Percentiles rank a stretch among this genome's conserved stretches.
phyloP scores from a whole-genome alignment of 2,329 filamentous ascomycete species.

The Aureobasidium sp. region DNA sequence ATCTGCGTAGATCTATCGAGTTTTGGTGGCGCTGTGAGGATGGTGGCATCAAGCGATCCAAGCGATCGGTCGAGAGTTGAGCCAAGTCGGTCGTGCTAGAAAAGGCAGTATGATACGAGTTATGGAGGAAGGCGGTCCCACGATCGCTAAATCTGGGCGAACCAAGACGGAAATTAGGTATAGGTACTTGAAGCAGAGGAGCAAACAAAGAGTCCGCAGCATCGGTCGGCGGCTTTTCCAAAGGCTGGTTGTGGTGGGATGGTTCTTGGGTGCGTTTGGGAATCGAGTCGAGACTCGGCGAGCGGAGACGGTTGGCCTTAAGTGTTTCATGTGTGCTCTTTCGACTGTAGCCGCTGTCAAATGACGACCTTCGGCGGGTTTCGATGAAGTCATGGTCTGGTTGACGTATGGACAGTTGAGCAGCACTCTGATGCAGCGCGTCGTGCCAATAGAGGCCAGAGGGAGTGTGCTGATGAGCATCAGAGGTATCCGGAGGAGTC shows the following conservation, averaged over 20 bases:
- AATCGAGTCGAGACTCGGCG: slow-evolving; percentile 11
- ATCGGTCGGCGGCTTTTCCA: not conserved
- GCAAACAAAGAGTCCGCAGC: slow-evolving; percentile 4
- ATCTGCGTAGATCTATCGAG: slow-evolving; percentile 8
- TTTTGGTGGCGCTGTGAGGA: slow-evolving; percentile 26
- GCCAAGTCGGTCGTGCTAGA: slow-evolving; percentile 63
- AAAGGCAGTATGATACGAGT: slow-evolving; percentile 65
- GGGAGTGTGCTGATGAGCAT: not conserved
- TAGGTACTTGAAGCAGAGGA: slow-evolving; percentile 60
- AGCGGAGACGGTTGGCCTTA: not conserved
- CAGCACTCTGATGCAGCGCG: slow-evolving; percentile 18
- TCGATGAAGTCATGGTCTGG: not conserved
- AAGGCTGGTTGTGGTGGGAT: not conserved
- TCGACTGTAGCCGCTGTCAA: slow-evolving; percentile 13
- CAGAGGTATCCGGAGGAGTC: slow-evolving; percentile 15
- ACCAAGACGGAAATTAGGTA: slow-evolving; percentile 78
- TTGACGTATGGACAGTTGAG: not conserved
- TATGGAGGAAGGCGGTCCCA: slow-evolving; percentile 70
- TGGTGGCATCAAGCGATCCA: slow-evolving; percentile 36
- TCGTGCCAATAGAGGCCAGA: slow-evolving; percentile 18
- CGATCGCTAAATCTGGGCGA: slow-evolving; percentile 70
- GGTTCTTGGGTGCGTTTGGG: not conserved
- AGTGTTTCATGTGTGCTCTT: not conserved
- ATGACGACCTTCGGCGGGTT: slow-evolving; percentile 6
- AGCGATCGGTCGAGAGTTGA: slow-evolving; percentile 34